Evolutionary conservation across 2,329 filamentous ascomycete species (phyloP).

Genomic region (Alternaria arbusti): DNA sequence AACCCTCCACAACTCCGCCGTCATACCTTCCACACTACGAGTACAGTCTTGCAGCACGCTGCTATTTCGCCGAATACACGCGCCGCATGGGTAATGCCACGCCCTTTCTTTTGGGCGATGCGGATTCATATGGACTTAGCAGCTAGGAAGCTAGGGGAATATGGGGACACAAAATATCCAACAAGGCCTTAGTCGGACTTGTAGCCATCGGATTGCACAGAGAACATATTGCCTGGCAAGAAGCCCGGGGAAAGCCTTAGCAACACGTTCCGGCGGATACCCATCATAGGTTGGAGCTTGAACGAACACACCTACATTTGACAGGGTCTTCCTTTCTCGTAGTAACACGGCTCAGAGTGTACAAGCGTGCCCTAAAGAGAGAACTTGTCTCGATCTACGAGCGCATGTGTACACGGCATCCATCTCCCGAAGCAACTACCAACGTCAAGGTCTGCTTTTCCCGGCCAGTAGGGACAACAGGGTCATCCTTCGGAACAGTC

Average conservation of each 20-base stretch:
- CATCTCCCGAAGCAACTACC: conserved; percentile 20
- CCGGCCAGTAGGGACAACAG: not conserved
- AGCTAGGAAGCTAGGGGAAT: not conserved
- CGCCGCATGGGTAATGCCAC: not conserved
- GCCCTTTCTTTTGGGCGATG: not conserved
- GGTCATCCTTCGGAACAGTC: conserved; percentile 3
- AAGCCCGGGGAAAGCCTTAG: too few species aligned
- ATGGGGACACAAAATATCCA: not conserved
- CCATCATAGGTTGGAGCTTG: too few species aligned
- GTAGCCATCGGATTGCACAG: too few species aligned
- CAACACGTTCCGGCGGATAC: too few species aligned
- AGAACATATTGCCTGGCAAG: too few species aligned
- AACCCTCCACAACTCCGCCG: not conserved
- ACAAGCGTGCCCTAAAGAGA: not conserved
- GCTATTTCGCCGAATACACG: not conserved
- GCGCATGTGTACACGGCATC: conserved; percentile 8
- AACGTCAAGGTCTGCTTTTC: conserved; percentile 22
- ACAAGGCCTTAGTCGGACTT: not conserved
- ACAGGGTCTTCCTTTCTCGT: too few species aligned
- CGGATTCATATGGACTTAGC: not conserved
- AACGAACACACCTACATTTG: too few species aligned
- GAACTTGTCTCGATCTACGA: not conserved
- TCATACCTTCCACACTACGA: not conserved
- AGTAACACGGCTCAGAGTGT: not conserved
- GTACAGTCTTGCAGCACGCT: not conserved